Conservation (phyloP, 352 stramenopile genomes). For the Paralagenidium karlingii region DNA sequence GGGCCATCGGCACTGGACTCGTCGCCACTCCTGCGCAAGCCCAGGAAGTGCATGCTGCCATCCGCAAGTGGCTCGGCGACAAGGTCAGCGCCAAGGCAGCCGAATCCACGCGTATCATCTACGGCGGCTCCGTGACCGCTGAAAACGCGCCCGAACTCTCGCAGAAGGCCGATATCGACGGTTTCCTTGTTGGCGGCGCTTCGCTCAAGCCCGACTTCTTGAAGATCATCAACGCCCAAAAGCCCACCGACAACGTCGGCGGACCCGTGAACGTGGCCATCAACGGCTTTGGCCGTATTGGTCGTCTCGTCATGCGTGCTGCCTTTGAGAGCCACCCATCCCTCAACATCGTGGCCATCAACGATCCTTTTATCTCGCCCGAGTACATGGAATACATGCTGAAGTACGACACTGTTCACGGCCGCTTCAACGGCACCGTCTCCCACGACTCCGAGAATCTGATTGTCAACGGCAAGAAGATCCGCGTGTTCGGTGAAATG, state of each 20-base stretch:
- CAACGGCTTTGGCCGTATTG: constrained; percentile 99
- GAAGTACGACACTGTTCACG: constrained; percentile 89
- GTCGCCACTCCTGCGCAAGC: constrained; percentile 97
- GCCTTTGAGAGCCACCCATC: constrained; percentile 77
- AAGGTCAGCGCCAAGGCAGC: constrained; percentile 90
- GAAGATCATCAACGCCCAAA: constrained; percentile 93
- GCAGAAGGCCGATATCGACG: constrained; percentile 95
- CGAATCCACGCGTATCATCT: constrained; percentile 92
- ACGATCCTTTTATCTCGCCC: constrained; percentile 91
- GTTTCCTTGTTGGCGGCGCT: constrained; percentile 96
- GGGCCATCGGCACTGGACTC: constrained; percentile 96
- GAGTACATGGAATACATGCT: constrained; percentile 97
- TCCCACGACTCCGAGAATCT: constrained; percentile 82
- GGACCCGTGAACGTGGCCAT: constrained; percentile 91
- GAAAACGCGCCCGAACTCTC: constrained; percentile 89
- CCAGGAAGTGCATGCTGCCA: constrained; percentile 94
- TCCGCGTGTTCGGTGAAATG: constrained; percentile 91
- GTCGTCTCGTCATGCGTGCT: constrained; percentile 92
- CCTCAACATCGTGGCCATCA: constrained; percentile 89
- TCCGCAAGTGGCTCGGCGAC: constrained; percentile 88
- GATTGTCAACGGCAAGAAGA: constrained; percentile 87
- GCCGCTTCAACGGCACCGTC: constrained; percentile 75
- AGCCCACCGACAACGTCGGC: constrained; percentile 30
- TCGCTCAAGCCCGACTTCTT: constrained; percentile 96
- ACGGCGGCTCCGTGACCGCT: constrained; percentile 92